Percentiles rank a stretch among this genome's conserved stretches.
Conservation (phyloP, 1,284 basidiomycete genomes). For the Cryptococcus sp. region DNA sequence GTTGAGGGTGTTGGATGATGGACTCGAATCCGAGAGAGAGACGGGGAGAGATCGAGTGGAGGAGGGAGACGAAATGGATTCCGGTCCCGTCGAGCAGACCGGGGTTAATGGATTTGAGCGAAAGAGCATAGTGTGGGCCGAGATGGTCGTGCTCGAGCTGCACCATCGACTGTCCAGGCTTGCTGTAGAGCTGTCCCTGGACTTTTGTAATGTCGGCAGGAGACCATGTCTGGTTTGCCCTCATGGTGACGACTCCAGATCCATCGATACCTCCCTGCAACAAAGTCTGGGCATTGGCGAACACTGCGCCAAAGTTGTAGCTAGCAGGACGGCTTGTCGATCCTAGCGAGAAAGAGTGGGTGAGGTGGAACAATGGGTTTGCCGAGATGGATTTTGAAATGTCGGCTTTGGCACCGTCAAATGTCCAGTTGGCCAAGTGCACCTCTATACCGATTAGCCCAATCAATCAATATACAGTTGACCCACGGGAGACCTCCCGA, state of each 20-base stretch:
- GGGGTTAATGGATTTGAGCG: conserved; percentile 89
- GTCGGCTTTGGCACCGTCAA: conserved; percentile 95
- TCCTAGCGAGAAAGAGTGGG: conserved; percentile 76
- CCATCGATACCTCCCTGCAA: conserved; percentile 92
- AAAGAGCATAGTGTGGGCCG: conserved; percentile 81
- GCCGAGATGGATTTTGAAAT: conserved; percentile 88
- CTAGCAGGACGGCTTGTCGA: conserved; percentile 60
- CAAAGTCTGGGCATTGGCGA: conserved; percentile 81
- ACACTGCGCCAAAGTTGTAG: conserved; percentile 94
- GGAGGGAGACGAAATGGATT: conserved; percentile 86
- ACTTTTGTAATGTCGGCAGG: conserved; percentile 74
- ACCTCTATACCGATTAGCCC: conserved; percentile 61
- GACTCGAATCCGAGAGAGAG: conserved; percentile 86
- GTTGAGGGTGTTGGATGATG: conserved; percentile 73
- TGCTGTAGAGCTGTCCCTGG: conserved; percentile 62
- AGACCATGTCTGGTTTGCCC: conserved; percentile 87
- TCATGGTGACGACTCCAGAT: conserved; percentile 80
- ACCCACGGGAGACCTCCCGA: conserved; percentile 79
- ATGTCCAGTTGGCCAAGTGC: conserved; percentile 88
- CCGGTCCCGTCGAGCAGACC: conserved; percentile 84
- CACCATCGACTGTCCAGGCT: conserved; percentile 74
- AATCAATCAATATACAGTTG: too few relatives aligned
- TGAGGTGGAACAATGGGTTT: conserved; percentile 95
- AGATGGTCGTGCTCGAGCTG: conserved; percentile 93
- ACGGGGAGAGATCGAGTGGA: conserved; percentile 91